Conservation (phyloP, 2,329 filamentous ascomycete genomes). For the Aspergillus costaricaensis region DNA sequence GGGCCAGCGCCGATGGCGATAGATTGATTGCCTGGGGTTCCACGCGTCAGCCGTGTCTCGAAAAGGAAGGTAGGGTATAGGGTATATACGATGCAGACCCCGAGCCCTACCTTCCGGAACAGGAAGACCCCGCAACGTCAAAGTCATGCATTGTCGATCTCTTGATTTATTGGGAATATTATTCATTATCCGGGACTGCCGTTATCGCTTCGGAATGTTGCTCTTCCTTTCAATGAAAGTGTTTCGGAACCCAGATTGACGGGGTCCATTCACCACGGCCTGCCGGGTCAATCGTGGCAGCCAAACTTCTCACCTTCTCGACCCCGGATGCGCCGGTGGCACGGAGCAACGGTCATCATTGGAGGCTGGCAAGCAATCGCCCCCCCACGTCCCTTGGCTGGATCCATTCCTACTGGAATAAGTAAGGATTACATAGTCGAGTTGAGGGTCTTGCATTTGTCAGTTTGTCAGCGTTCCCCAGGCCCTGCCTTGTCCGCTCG, state of each 20-base stretch:
- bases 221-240: too few species aligned
- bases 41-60: slow-evolving; percentile 27
- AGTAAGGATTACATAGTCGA: slow-evolving; percentile 6
- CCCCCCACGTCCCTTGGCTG: not conserved
- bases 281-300: not conserved
- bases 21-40: slow-evolving; percentile 9
- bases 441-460: not conserved
- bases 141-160: slow-evolving; percentile 3
- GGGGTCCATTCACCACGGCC: too few species aligned
- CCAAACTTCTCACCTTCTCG: not conserved
- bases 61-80: slow-evolving; percentile 34
- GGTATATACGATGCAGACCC: slow-evolving; percentile 14
- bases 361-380: not conserved
- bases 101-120: slow-evolving; percentile 23
- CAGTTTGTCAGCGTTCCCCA: slow-evolving; percentile 34
- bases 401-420: not conserved
- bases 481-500: slow-evolving; percentile 24
- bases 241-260: too few species aligned
- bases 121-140: slow-evolving; percentile 6
- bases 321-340: slow-evolving; percentile 2
- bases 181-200: not conserved
- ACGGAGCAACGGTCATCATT: slow-evolving; percentile 2
- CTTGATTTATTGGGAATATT: not conserved
- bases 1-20: slow-evolving; percentile 1
- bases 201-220: not conserved